Base-by-base conservation (phyloP, 371 early-diverging fungal species). In the Mortierella sp. region DNA sequence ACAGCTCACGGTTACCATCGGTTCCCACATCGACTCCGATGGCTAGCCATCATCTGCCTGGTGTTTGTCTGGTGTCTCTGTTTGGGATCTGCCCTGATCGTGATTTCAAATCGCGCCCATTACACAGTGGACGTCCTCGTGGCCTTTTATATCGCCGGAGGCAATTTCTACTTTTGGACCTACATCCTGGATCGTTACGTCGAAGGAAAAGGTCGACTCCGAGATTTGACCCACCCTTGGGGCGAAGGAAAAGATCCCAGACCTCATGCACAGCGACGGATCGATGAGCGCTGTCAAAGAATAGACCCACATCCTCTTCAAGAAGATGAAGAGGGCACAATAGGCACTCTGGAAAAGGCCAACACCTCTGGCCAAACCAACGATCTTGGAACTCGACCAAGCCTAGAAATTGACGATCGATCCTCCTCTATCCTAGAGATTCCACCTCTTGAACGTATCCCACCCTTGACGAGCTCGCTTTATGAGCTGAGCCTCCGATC, bases 81-180 rank as follows among this genome's bases (percentile, higher is more conserved):
- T 57, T 62, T 85, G 15, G 83, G 83, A 21, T 86, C 83, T 6
- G 79, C 82, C 28, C 64, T 85, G 6, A 57, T 85, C 11, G 81
- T 86, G 7, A 65, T 86, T 43, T 83, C 85, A 14, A 86, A 86
- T 55, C 83, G 86, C 6, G 83, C 86, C n/a, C 86, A 86, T 60
- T 86, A 86, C 66, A 85, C 86, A 1, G 81, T 86, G 21, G 86
- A 86, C 29, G 83, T 86, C 12, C 50, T 86, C 25, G 60, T 86
- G 23, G 86, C 86, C 11, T 84, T 81, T 75, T 86, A 85, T 60
- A 77, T 85, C 51, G 76, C 75, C 19, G 72, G 76, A 0, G 84
- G 86, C 21, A 61, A 66, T 4, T 86, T 86, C 83, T 85, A 81
- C n/a, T 29, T 57, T 9, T 57, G 57, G 57, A 57, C 57, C 26